These are phyloP conservation scores for Pseudogymnoascus sp. DNA, from an alignment of 2,329 filamentous ascomycete species.

Conservation along the genomic window DNA sequence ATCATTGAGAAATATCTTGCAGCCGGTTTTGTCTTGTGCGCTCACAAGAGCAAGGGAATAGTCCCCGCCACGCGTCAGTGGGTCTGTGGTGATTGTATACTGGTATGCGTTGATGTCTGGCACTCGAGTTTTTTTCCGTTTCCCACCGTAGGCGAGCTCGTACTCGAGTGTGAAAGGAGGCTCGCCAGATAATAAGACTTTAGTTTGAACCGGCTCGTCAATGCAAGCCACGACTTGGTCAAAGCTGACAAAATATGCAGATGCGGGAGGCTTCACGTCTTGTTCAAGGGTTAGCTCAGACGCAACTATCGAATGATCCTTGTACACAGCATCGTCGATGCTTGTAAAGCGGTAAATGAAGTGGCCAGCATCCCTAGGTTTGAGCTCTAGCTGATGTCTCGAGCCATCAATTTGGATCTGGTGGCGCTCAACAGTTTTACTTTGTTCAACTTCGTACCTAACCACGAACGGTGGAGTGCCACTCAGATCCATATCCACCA, in stretches of 20 bases:
- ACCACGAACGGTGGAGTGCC: conserved; percentile 90
- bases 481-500: conserved; percentile 80
- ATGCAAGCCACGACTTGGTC: conserved; percentile 64
- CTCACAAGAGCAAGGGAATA: conserved; percentile 81
- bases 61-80: conserved; percentile 73
- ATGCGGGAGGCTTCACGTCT: conserved; percentile 86
- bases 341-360: conserved; percentile 81
- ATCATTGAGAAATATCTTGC: conserved; percentile 77
- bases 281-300: conserved; percentile 65
- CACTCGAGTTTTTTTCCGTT: conserved; percentile 61
- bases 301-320: conserved; percentile 52
- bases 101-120: conserved; percentile 53
- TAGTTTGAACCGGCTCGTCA: conserved; percentile 67
- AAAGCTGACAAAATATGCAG: conserved; percentile 58
- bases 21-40: conserved; percentile 77
- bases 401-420: conserved; percentile 59
- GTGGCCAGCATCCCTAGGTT: conserved; percentile 70
- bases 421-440: conserved; percentile 39
- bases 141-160: conserved; percentile 84
- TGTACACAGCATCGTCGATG: conserved; percentile 78
- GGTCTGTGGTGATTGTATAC: conserved; percentile 67
- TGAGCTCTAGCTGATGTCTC: conserved; percentile 76
- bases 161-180: conserved; percentile 85
- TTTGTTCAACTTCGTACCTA: conserved; percentile 54
- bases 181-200: conserved; percentile 71